Percentiles rank a stretch among this genome's conserved stretches.
Conservation (phyloP, 768 basidiomycete species). For the Hygrophoropsis aurantiaca region DNA sequence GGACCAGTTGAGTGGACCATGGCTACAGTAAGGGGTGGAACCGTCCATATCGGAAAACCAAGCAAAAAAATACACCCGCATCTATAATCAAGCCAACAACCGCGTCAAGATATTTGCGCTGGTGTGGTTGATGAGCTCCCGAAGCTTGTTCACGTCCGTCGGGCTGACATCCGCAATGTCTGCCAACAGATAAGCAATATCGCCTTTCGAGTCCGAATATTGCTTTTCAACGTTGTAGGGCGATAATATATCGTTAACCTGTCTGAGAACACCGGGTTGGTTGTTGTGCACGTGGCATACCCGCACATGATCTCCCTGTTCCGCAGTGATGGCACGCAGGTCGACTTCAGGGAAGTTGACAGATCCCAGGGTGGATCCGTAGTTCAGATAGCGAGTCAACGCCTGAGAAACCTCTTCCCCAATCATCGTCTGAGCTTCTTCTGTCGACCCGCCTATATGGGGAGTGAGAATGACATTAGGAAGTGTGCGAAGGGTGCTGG, state of each 20-base stretch:
- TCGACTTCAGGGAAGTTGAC: constrained; percentile 99
- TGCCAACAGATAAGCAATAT: constrained; percentile 93
- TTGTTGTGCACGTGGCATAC: constrained; percentile 96
- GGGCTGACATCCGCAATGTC: constrained; percentile 92
- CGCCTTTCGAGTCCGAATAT: constrained; percentile 95
- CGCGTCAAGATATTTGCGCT: constrained; percentile 89
- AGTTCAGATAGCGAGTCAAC: constrained; percentile 86
- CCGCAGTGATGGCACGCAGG: constrained; percentile 85
- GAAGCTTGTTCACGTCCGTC: constrained; percentile 73
- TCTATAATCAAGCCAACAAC: constrained; percentile 58
- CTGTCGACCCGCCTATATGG: constrained; percentile 98
- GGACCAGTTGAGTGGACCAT: constrained; percentile 55
- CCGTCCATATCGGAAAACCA: constrained; percentile 32
- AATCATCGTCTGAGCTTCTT: constrained; percentile 97
- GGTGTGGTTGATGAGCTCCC: constrained; percentile 75
- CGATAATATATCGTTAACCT: constrained; percentile 91
- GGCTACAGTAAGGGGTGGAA: constrained; percentile 19
- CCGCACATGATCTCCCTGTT: constrained; percentile 79
- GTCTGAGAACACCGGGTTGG: constrained; percentile 90
- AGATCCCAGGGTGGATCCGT: constrained; percentile 85
- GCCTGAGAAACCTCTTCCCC: constrained; percentile 91
- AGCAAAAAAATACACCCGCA: not conserved
- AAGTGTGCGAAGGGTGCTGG: constrained; percentile 67
- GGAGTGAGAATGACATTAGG: constrained; percentile 96
- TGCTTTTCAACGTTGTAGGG: constrained; percentile 99